Percentiles rank a stretch among this genome's conserved stretches.
Evolutionary conservation across 2,329 filamentous ascomycete species (phyloP).

Genomic region (Penicillium sp.): DNA sequence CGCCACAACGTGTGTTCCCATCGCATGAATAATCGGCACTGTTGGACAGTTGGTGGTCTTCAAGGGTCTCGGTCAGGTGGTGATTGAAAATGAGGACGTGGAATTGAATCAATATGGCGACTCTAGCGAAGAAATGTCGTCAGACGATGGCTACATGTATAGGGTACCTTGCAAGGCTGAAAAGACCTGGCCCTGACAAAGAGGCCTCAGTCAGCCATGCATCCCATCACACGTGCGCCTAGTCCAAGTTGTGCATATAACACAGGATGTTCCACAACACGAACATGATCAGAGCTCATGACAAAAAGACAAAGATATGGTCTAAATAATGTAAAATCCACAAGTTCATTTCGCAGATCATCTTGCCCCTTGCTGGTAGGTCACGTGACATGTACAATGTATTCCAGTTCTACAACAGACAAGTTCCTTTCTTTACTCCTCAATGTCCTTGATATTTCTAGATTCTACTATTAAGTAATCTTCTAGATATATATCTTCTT

Average conservation of each 20-base stretch:
- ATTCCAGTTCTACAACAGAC: neutral
- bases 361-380: neutral
- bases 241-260: neutral
- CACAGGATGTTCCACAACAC: neutral
- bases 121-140: neutral
- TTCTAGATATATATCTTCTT: no score
- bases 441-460: no score
- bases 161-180: neutral
- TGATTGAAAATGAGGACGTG: neutral
- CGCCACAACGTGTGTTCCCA: neutral
- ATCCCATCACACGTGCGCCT: neutral
- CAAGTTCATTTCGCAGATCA: neutral
- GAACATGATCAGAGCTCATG: neutral
- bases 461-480: no score
- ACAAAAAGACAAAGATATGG: neutral
- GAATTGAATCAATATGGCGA: neutral
- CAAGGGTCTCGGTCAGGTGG: neutral
- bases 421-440: neutral
- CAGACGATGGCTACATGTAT: neutral
- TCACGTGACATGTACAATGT: neutral
- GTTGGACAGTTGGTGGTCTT: neutral
- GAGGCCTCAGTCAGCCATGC: neutral
- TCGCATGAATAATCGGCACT: neutral
- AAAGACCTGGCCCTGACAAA: neutral
- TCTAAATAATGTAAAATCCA: neutral